Conservation (phyloP, 2,329 filamentous ascomycete species). For the Pestalotiopsis sp. region DNA sequence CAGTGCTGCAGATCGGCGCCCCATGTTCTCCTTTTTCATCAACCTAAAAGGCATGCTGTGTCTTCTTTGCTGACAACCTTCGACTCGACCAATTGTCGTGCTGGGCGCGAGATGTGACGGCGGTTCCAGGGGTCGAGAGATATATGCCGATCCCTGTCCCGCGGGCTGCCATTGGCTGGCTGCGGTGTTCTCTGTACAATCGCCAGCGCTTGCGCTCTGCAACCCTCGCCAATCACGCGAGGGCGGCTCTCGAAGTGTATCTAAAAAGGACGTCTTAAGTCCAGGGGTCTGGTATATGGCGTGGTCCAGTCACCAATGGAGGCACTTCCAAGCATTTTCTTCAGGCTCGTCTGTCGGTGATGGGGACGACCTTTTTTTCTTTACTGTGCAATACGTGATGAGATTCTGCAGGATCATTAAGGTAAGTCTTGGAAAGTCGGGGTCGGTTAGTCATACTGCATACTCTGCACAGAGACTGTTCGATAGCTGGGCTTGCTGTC, state of each 20-base stretch:
- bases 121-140: neutral
- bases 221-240: neutral
- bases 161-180: neutral
- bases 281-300: neutral
- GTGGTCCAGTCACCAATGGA: neutral
- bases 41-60: neutral
- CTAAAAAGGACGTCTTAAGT: slow-evolving; percentile 4
- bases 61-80: neutral
- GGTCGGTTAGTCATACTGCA: neutral
- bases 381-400: neutral
- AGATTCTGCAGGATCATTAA: neutral
- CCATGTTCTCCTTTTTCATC: neutral
- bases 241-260: neutral
- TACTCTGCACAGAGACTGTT: neutral
- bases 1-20: neutral
- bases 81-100: neutral
- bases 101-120: slow-evolving; percentile 8
- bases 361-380: neutral
- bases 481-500: neutral
- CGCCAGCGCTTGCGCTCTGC: slow-evolving; percentile 5
- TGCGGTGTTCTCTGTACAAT: neutral
- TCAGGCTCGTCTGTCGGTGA: neutral
- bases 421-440: neutral
- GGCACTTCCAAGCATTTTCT: neutral
- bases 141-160: slow-evolving; percentile 2